Base-by-base conservation (phyloP, 1,139 yeast genomes). In the Lodderomyces oxycetoniae region DNA sequence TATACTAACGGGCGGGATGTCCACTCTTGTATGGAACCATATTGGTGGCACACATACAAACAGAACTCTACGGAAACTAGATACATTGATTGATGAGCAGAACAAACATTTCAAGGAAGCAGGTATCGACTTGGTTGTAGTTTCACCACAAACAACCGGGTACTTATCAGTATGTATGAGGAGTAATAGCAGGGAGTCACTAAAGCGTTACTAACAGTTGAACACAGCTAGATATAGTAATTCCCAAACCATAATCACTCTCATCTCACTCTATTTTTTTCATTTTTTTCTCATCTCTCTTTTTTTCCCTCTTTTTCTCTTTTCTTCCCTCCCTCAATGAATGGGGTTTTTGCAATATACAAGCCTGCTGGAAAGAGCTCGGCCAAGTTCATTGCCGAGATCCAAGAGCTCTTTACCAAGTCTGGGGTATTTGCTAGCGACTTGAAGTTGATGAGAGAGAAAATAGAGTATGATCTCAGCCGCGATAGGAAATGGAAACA, bases 271-370 rank as follows among this genome's bases (percentile, higher is more conserved):
- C n/a, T n/a, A n/a, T n/a, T n/a, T n/a, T n/a, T n/a, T n/a, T n/a
- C n/a, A 19, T 10, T 19, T 19, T 19, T 7, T 10, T 7, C 22
- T 7, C 22, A 19, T 7, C 22, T 19, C 10, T 10, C 10, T 19
- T 19, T 19, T 10, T 19, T 19, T 19, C 10, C 22, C 10, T 19
- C 7, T 19, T 19, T 19, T 19, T 19, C 10, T 19, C 10, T 19
- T 19, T 19, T 19, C 9, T 19, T 7, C 9, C 10, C 10, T 19
- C 10, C 22, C 10, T 19, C 28, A 15, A 81, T 84, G 91, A 82
- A 83, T 48, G 98, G 98, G 32, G 74, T 89, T 3, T 86, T 91
- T 64, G 97, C 97, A n/a, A 75, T 91, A 29, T 81, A 82, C 48
- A 91, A 91, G 53, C 97, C 97, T 0, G 63, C 79, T 10, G 96